These are phyloP conservation scores for Bjerkandera adusta DNA, from an alignment of 1,284 basidiomycete genomes.

Conservation along the genomic window DNA sequence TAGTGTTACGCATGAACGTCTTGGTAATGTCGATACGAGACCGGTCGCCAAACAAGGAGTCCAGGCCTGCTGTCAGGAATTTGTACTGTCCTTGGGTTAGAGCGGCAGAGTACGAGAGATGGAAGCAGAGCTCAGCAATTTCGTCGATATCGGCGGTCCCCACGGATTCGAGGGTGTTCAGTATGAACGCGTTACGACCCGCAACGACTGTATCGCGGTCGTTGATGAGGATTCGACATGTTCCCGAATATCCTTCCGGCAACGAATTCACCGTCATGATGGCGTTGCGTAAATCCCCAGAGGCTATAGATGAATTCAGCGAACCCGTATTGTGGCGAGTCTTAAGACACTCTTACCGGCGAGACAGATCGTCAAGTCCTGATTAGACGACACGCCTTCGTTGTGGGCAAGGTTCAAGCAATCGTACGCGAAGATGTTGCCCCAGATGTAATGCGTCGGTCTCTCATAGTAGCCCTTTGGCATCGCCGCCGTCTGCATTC, in stretches of 20 bases:
- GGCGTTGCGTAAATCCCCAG: slow-evolving; percentile 39
- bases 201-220: slow-evolving; percentile 27
- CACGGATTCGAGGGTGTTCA: slow-evolving; percentile 24
- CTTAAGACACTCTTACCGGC: not conserved
- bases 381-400: not conserved
- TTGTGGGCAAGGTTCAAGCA: slow-evolving; percentile 1
- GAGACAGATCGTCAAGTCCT: not conserved
- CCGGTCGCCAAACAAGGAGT: too few species aligned
- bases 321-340: not conserved
- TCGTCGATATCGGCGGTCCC: not conserved
- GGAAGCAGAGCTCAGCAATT: not conserved
- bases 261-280: slow-evolving; percentile 34
- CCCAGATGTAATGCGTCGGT: not conserved
- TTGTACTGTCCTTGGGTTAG: not conserved
- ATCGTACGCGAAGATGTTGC: slow-evolving; percentile 1
- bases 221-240: slow-evolving; percentile 34
- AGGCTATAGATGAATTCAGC: slow-evolving; percentile 28
- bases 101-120: not conserved
- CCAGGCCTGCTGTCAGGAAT: too few species aligned
- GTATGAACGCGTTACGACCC: slow-evolving; percentile 36
- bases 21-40: too few species aligned
- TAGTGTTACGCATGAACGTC: too few species aligned
- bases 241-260: slow-evolving; percentile 34
- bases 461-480: not conserved
- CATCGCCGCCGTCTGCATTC: not conserved